Evolutionary conservation across 148 eudicot genomes (phyloP), one percentile per base, ranked within the genome.

Genomic region (Pharnaceum exiguum): DNA sequence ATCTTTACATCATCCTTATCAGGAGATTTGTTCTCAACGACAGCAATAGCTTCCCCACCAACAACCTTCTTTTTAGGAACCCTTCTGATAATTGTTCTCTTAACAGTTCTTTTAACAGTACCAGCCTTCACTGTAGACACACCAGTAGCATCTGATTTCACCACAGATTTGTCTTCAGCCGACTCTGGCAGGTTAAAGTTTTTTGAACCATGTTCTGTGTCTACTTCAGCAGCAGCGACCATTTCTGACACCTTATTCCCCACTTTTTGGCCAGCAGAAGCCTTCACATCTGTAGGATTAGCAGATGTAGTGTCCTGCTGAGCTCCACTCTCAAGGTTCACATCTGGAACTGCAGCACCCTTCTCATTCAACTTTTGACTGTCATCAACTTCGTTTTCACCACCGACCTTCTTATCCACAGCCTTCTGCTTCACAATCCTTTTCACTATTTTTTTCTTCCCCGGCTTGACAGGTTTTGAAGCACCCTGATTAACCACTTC

Each of bases 51-150:
- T 56, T 51, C 79, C 29, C 39, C 73, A 57, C 50, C 43, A 62
- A 71, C 29, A 21, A 45, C 66, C 70, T 83, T 89, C 55, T 55
- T 76, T 51, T 83, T 93, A 24, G 79, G 74, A 18, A 89, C 96
- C 69, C 80, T 81, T 78, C 65, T 93, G 12, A 93, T 72, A 42
- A 93, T 68, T 78, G 83, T 93, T 57, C 79, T 88, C 68, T 88
- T 93, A 24, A 76, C 71, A 23, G 71, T 68, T 56, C 70, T 72
- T 59, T 85, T 93, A 3, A 59, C 68, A 42, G 71, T 60, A 43
- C 68, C 74, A 40, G 59, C 85, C 52, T 66, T 68, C 32, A 65
- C 78, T 22, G 50, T 67, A 35, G 74, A 37, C 57, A 38, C 64
- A 61, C 40, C 69, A 39, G 77, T 63, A 1, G 36, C 57, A 53